These are phyloP conservation scores for Nannizziopsis arthrosporioides DNA, from an alignment of 2,329 filamentous ascomycete genomes.

Conservation along the genomic window DNA sequence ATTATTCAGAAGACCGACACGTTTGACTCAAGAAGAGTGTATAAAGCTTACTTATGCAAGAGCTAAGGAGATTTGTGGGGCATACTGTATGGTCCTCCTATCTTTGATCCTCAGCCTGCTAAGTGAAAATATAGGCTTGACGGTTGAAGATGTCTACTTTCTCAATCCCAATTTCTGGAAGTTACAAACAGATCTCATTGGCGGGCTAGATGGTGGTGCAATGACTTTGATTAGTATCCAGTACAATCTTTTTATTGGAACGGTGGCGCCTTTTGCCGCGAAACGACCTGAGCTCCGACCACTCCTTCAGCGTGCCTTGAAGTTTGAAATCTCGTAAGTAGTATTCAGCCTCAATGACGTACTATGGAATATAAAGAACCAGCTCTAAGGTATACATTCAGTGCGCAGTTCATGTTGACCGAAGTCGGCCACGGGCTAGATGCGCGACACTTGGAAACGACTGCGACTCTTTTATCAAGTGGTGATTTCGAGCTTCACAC, in stretches of 20 bases:
- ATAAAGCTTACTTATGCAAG: no score
- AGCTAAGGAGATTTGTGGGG: no score
- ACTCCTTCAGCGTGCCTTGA: background rate
- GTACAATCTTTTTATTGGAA: constrained; percentile 2
- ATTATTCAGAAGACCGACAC: background rate
- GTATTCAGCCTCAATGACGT: background rate
- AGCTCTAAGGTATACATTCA: background rate
- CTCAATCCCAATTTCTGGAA: constrained; percentile 5
- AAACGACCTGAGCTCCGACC: background rate
- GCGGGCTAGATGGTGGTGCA: background rate
- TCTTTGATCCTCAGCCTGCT: no score
- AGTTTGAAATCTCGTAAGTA: constrained; percentile 9
- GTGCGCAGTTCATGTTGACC: constrained; percentile 8
- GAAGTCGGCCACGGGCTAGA: constrained; percentile 7
- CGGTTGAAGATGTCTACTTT: background rate
- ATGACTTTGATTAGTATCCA: constrained; percentile 7
- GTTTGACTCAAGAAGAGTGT: no score
- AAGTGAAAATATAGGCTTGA: no score
- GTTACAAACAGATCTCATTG: background rate
- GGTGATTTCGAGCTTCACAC: constrained; percentile 6
- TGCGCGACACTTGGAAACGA: constrained; percentile 5
- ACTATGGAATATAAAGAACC: background rate
- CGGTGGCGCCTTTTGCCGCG: background rate
- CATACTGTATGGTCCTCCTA: no score
- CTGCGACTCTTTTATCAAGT: background rate